Base-by-base conservation (phyloP, 495 filamentous ascomycete genomes). In the Xylaria intraflava region DNA sequence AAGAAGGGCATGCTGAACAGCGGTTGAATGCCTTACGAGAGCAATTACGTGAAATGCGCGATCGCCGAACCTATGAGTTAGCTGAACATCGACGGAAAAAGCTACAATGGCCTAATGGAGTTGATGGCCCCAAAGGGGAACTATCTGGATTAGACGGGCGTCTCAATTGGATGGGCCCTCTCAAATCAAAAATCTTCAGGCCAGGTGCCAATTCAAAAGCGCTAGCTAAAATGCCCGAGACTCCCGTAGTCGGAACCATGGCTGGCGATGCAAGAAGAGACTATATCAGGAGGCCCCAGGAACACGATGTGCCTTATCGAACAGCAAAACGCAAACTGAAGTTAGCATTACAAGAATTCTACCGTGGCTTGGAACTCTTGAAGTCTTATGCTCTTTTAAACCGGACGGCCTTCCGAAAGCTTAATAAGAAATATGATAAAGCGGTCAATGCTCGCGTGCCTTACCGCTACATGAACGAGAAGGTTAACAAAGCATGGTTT, bases 361-460 rank as follows among this genome's bases (percentile, higher is more conserved):
- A 98, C 65, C 83, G 92, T 27, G 85, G 89, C 6, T 76, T 97
- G 3, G 93, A 98, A 65, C 77, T 97, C 16, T 69, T 98, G 19
- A 95, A 96, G 69, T 87, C 87, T 0, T 98, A 93, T 62, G 86
- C 89, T 6, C 76, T 90, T 17, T 72, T 96, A 12, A 98, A 98
- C 62, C 78, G 87, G 44, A 93, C 88, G 2, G 94, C 90, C 1
- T 96, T 97, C 55, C 86, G 91, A 7, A 98, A 98, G 67, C 90
- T 98, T 64, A 97, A 93, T 69, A 98, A 98, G 71, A 98, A 98
- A 71, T 96, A 90, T 61, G 91, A 98, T 72, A 97, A 97, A 68
- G 80, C 83, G 6, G 80, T 89, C 47, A 82, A 92, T 56, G 82
- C 89, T 43, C 80, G 84, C 23, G 87, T 88, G 2, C 79, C 85